Percentiles rank a stretch among this genome's conserved stretches.
phyloP scores from a whole-genome alignment of 1,284 basidiomycete genomes.

The Porogramme epimiltina region DNA sequence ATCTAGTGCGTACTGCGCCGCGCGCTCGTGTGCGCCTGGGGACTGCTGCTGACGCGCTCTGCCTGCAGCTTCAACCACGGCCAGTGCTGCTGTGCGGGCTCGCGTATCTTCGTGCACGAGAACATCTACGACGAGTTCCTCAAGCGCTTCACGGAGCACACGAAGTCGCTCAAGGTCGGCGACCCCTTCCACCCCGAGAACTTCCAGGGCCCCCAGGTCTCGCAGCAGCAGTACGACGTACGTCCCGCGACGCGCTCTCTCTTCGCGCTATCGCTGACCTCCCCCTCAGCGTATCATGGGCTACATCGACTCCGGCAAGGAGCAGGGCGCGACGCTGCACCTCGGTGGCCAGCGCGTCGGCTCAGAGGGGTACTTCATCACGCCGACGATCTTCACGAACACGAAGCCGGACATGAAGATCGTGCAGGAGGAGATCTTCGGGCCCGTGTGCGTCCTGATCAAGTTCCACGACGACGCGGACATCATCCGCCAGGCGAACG shows the following conservation, averaged over 20 bases:
- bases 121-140: slow-evolving; percentile 83
- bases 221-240: slow-evolving; percentile 66
- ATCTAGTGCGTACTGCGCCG: slow-evolving; percentile 61
- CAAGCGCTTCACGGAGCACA: slow-evolving; percentile 58
- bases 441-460: slow-evolving; percentile 78
- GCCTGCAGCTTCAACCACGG: slow-evolving; percentile 71
- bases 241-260: slow-evolving; percentile 21
- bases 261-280: too few species aligned
- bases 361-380: slow-evolving; percentile 73
- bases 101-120: slow-evolving; percentile 85
- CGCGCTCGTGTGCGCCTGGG: background rate
- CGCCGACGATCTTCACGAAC: slow-evolving; percentile 88
- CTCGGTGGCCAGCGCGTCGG: slow-evolving; percentile 79
- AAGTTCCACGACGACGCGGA: slow-evolving; percentile 68
- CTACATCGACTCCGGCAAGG: slow-evolving; percentile 86
- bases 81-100: slow-evolving; percentile 85
- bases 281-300: slow-evolving; percentile 71
- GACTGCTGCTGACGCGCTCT: background rate
- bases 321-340: slow-evolving; percentile 82
- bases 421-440: slow-evolving; percentile 90
- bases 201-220: slow-evolving; percentile 91
- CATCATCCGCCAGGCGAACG: slow-evolving; percentile 80
- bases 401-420: slow-evolving; percentile 83
- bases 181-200: slow-evolving; percentile 77
- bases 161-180: slow-evolving; percentile 65